Conservation (phyloP, 225 moss, liverwort and hornwort species). For the Polytrichum commune region DNA sequence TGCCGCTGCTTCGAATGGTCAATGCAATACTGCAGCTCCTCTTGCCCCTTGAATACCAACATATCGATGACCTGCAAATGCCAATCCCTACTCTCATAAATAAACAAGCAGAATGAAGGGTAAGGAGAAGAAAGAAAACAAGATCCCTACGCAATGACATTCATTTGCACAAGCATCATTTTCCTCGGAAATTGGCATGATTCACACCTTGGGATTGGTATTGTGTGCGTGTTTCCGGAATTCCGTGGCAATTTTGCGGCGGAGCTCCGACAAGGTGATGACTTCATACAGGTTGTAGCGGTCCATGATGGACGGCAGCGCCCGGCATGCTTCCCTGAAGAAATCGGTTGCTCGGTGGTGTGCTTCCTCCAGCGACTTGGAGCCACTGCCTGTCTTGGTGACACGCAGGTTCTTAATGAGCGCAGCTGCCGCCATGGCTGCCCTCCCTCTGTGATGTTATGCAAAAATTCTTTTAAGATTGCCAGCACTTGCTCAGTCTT, state of each 20-base stretch:
- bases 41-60: conserved; percentile 92
- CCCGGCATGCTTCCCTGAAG: conserved; percentile 77
- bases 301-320: conserved; percentile 82
- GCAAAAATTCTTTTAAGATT: too few relatives aligned
- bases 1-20: conserved; percentile 98
- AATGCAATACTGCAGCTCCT: conserved; percentile 80
- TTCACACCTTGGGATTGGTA: conserved; percentile 76
- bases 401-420: conserved; percentile 54
- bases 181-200: background rate
- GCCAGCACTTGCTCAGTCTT: too few relatives aligned
- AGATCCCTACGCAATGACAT: background rate
- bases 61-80: conserved; percentile 78
- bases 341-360: conserved; percentile 60
- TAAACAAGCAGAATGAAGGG: background rate
- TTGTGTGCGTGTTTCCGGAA: conserved; percentile 77
- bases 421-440: conserved; percentile 33
- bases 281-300: conserved; percentile 75
- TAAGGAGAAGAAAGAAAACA: background rate
- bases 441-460: background rate
- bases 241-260: conserved; percentile 44
- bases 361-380: conserved; percentile 67
- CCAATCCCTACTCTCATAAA: background rate
- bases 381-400: conserved; percentile 49
- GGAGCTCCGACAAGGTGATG: conserved; percentile 59
- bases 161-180: background rate